Conservation (phyloP, 1,139 yeast species). For the Hansenula sp. region DNA sequence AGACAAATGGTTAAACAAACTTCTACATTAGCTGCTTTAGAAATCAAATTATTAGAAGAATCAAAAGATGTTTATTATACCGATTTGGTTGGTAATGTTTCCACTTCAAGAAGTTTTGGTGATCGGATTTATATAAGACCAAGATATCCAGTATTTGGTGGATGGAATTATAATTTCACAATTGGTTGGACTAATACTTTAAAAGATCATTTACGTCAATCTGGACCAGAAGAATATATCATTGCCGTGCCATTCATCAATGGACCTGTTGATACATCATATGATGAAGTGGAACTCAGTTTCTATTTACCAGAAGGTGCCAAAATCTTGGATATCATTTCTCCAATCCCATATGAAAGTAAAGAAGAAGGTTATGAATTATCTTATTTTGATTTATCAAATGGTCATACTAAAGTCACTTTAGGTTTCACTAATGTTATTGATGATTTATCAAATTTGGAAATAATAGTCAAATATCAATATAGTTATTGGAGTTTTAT, state of each 20-base stretch:
- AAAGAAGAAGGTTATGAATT: constrained; percentile 40
- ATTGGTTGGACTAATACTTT: constrained; percentile 81
- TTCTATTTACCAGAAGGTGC: constrained; percentile 91
- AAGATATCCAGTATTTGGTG: constrained; percentile 90
- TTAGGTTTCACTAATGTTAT: constrained; percentile 59
- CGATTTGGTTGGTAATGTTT: constrained; percentile 93
- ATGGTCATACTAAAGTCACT: constrained; percentile 80
- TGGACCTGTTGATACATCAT: constrained; percentile 66
- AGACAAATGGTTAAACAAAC: constrained; percentile 37
- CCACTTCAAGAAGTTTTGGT: constrained; percentile 57
- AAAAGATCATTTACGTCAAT: constrained; percentile 44
- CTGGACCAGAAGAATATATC: constrained; percentile 50
- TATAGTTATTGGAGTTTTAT: constrained; percentile 51
- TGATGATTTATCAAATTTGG: constrained; percentile 62
- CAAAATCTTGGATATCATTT: constrained; percentile 50
- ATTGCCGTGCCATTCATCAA: constrained; percentile 69
- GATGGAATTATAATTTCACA: constrained; percentile 95
- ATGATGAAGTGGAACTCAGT: constrained; percentile 56
- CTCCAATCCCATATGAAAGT: constrained; percentile 47
- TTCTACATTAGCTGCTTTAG: constrained; percentile 38
- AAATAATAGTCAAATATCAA: constrained; percentile 58
- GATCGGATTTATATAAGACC: constrained; percentile 67
- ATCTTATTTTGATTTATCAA: constrained; percentile 71
- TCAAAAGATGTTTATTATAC: constrained; percentile 69
- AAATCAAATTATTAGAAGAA: constrained; percentile 45